phyloP scores from a whole-genome alignment of 371 early-diverging fungal species.

The Mucor lusitanicus region DNA sequence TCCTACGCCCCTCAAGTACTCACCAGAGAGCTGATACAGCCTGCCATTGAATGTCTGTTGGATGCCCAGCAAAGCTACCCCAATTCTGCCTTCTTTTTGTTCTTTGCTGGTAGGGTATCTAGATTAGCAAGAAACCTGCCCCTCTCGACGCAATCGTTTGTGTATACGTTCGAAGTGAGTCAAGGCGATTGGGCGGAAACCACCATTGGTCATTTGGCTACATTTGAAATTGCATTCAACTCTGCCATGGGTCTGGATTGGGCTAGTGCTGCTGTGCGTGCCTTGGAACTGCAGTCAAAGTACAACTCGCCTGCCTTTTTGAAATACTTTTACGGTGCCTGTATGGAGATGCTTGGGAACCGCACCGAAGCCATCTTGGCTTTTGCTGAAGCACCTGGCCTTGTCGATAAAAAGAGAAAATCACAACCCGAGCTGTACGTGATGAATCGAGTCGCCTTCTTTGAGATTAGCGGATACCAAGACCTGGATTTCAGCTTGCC shows the following conservation, averaged over 20 bases:
- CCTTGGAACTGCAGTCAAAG: conserved; percentile 46
- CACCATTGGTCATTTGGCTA: conserved; percentile 49
- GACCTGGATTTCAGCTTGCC: conserved; percentile 58
- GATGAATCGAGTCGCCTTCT: conserved; percentile 50
- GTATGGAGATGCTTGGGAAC: conserved; percentile 55
- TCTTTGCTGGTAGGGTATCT: conserved; percentile 61
- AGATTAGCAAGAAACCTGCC: conserved; percentile 52
- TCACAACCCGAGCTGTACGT: conserved; percentile 61
- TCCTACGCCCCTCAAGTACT: conserved; percentile 51
- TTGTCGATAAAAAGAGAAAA: conserved; percentile 52
- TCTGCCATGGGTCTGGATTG: conserved; percentile 58
- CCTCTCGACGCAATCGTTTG: conserved; percentile 52
- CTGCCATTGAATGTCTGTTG: conserved; percentile 60
- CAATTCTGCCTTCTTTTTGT: conserved; percentile 66
- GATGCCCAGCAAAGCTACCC: conserved; percentile 60
- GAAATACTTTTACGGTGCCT: conserved; percentile 61
- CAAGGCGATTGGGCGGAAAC: conserved; percentile 52
- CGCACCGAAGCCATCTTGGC: conserved; percentile 52
- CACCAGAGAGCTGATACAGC: conserved; percentile 43
- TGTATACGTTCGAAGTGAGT: conserved; percentile 47
- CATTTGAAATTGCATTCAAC: conserved; percentile 63
- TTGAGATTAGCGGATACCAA: conserved; percentile 58
- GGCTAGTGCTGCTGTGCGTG: conserved; percentile 47
- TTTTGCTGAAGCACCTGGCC: conserved; percentile 52
- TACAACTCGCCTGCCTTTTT: conserved; percentile 59